Percentiles rank a stretch among this genome's conserved stretches.
phyloP scores from a whole-genome alignment of 2,329 filamentous ascomycete genomes.

The Epicoccum sorghinum region DNA sequence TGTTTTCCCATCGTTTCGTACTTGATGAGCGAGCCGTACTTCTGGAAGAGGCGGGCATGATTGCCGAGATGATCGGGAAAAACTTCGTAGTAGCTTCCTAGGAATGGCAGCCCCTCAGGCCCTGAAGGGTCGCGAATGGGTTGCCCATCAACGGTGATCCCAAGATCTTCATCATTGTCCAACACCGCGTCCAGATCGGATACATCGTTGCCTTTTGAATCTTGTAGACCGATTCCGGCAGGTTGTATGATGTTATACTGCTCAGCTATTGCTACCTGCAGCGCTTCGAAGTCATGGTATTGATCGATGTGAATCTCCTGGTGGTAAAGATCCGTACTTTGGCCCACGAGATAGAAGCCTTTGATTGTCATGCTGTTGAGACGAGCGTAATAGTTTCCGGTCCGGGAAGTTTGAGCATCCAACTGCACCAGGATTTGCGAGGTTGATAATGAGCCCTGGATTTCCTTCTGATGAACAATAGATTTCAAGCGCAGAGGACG shows the following conservation, averaged over 20 bases:
- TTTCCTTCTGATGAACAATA: background rate
- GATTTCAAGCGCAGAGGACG: too few species aligned
- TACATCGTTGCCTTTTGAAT: slow-evolving; percentile 16
- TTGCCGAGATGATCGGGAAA: slow-evolving; percentile 53
- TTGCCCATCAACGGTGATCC: slow-evolving; percentile 57
- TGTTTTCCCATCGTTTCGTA: slow-evolving; percentile 47
- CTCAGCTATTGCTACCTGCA: slow-evolving; percentile 22
- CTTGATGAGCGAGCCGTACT: slow-evolving; percentile 47
- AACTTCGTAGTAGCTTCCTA: slow-evolving; percentile 48
- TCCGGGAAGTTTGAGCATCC: too few species aligned
- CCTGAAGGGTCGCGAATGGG: slow-evolving; percentile 51
- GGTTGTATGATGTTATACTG: slow-evolving; percentile 23
- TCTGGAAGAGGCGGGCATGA: slow-evolving; percentile 48
- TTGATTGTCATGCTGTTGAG: slow-evolving; percentile 22
- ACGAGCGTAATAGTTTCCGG: background rate
- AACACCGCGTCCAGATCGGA: slow-evolving; percentile 19
- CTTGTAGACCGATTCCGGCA: slow-evolving; percentile 19
- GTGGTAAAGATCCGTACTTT: slow-evolving; percentile 20
- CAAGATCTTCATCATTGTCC: slow-evolving; percentile 24
- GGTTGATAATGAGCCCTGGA: too few species aligned
- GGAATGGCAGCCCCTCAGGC: slow-evolving; percentile 46
- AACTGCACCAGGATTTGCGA: too few species aligned
- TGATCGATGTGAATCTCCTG: slow-evolving; percentile 24
- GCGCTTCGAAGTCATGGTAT: slow-evolving; percentile 22
- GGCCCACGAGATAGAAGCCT: slow-evolving; percentile 22